Evolutionary conservation across 495 filamentous ascomycete genomes (phyloP), one percentile per base, ranked within the genome.

Genomic region (Zalerion maritima): DNA sequence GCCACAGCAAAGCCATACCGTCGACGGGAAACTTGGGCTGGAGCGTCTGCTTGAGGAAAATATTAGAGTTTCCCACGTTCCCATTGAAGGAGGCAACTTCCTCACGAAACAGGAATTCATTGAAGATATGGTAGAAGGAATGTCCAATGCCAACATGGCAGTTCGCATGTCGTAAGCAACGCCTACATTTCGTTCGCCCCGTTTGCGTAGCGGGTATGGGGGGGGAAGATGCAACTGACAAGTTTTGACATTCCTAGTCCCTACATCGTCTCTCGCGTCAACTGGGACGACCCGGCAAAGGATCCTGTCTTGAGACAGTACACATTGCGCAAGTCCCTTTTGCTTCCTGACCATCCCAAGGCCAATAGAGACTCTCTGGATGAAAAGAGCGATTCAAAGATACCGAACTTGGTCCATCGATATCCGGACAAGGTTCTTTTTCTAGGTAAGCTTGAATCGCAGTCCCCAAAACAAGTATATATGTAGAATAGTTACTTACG

Each of bases 341-440:
- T 69, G 44, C 27, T 60, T 5, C 43, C 49, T 0, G 62, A 73
- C 34, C 69, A 71, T 31, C 60, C 58, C 0, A 52, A 45, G 29
- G 27, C 51, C 3, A 33, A 36, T 2, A 36, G 58, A 5, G 62
- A 67, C 36, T 54, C 60, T 18, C 50, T 71, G 24, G 45, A 66
- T 22, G 69, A 75, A 44, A 43, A 39, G 19, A 41, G 41, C 3
- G 64, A 72, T 35, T 57, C 49, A 9, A 59, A 54, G 2, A 59
- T 63, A 24, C 45, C 43, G 4, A 64, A 60, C 1, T 36, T 73
- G 12, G 67, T 75, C 9, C 68, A 72, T 44, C 52, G 69, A 10
- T 75, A 75, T 41, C 54, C 61, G 0, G 69, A 71, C 33, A 72
- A 69, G 35, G 67, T 57, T n/a, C 47, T 73, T 3, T 66, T 75